Evolutionary conservation across 495 filamentous ascomycete genomes (phyloP), one percentile per base, ranked within the genome.

Genomic region (Penicillium nucicola): DNA sequence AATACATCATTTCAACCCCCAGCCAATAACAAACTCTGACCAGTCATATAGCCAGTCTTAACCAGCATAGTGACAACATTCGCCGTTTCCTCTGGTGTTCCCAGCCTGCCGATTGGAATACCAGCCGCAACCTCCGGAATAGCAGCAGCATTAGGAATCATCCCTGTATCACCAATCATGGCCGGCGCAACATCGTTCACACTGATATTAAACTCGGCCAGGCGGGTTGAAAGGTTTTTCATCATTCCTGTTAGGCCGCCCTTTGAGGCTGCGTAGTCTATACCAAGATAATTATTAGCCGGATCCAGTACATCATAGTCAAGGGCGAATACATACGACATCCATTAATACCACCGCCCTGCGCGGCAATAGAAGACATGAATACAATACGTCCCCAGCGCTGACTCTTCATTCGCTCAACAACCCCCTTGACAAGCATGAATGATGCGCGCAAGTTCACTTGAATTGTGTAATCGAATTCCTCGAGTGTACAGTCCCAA

Each of bases 161-260:
- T 84, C 0, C 79, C 77, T 13, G 83, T 87, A 5, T 83, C 80
- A 9, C 83, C 82, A 50, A 89, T 88, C 81, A 89, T 83, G 9
- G 85, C 86, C 0, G 86, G 87, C 12, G 86, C 84, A 2, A 90
- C 83, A 58, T 86, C 85, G 45, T 90, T 89, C 33, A 87, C 82
- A 18, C 85, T 89, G 54, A 90, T 85, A 25, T 84, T 83, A 50
- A 74, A 71, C 53, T 76, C 70, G 8, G 81, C 83, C 20, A 86
- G 72, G 42, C 80, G 77, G n/a, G 69, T 77, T 10, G 83, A 75
- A 17, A 89, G 67, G 48, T 84, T 87, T 57, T 78, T 81, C 73
- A 86, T 84, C 75, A 89, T 76, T 2, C 79, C 81, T 3, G 78
- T 81, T 43, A 89, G 57, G 67, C 86, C 43, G 66, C 81, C 71